Conservation (phyloP, 208 protist species). For the Crithidia fasciculata region DNA sequence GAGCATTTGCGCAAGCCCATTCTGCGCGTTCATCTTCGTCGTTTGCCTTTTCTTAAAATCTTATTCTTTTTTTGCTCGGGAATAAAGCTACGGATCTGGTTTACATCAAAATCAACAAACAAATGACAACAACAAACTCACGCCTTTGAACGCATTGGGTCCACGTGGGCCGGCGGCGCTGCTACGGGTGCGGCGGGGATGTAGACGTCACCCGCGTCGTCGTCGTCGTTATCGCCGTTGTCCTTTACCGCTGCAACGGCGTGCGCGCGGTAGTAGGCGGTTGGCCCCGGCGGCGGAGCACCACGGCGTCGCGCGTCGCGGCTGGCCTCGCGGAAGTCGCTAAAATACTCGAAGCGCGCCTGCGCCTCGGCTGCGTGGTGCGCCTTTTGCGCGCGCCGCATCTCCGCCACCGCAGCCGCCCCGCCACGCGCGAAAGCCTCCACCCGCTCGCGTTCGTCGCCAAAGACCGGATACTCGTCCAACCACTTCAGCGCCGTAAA, state of each 20-base stretch:
- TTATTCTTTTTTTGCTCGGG: background rate
- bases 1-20: too few relatives aligned
- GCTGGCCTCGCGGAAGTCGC: constrained; percentile 23
- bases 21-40: background rate
- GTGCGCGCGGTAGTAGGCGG: constrained; percentile 26
- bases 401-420: constrained; percentile 40
- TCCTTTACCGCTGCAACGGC: background rate
- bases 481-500: constrained; percentile 67
- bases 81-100: background rate
- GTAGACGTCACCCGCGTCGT: constrained; percentile 25
- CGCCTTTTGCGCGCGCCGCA: constrained; percentile 33
- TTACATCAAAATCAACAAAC: background rate
- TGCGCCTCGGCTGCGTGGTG: constrained; percentile 30
- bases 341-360: constrained; percentile 53
- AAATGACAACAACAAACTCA: too few relatives aligned
- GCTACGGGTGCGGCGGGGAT: constrained; percentile 6
- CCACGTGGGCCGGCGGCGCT: constrained; percentile 7
- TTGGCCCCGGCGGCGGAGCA: constrained; percentile 15
- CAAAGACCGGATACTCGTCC: constrained; percentile 75
- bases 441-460: constrained; percentile 69
- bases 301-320: constrained; percentile 24
- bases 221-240: constrained; percentile 26
- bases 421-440: constrained; percentile 73
- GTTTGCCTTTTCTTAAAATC: background rate
- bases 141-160: background rate